These are phyloP conservation scores for Lactifluus rugatus DNA, from an alignment of 768 basidiomycete genomes.

Conservation along the genomic window DNA sequence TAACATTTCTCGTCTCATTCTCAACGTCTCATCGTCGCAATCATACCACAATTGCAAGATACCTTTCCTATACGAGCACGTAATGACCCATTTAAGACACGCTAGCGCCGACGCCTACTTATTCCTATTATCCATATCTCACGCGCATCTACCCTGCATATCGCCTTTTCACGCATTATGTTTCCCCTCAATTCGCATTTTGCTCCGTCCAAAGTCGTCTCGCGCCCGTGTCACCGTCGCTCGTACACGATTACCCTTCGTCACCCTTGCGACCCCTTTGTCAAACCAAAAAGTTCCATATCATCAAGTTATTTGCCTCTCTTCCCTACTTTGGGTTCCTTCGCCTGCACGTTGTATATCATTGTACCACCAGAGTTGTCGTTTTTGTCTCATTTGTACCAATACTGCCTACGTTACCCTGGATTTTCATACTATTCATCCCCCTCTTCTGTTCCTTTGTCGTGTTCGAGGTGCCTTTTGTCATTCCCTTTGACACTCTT, in stretches of 20 bases:
- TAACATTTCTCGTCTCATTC: conserved; percentile 5
- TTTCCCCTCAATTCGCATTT: conserved; percentile 6
- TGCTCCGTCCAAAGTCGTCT: conserved; percentile 6
- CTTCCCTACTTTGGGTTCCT: background rate
- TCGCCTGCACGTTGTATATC: conserved; percentile 15
- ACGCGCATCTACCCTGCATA: conserved; percentile 19
- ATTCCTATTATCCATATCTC: conserved; percentile 20
- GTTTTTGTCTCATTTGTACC: conserved; percentile 15
- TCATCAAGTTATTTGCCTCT: conserved; percentile 7
- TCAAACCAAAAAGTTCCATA: conserved; percentile 13
- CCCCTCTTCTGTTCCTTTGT: background rate
- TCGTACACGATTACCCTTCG: conserved; percentile 6
- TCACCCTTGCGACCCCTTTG: conserved; percentile 6
- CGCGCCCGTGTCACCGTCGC: conserved; percentile 13
- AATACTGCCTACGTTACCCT: conserved; percentile 18
- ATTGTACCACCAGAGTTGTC: conserved; percentile 14
- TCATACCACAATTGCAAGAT: conserved; percentile 19
- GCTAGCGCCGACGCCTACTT: conserved; percentile 17
- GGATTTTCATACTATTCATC: conserved; percentile 16
- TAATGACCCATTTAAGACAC: conserved; percentile 17
- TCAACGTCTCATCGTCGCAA: conserved; percentile 10
- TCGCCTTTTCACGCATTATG: conserved; percentile 8
- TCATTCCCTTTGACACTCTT: conserved; percentile 2
- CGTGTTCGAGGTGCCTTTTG: background rate
- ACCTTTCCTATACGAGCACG: conserved; percentile 17